Base-by-base conservation (phyloP, 768 basidiomycete genomes). In the Trametes coccinea region DNA sequence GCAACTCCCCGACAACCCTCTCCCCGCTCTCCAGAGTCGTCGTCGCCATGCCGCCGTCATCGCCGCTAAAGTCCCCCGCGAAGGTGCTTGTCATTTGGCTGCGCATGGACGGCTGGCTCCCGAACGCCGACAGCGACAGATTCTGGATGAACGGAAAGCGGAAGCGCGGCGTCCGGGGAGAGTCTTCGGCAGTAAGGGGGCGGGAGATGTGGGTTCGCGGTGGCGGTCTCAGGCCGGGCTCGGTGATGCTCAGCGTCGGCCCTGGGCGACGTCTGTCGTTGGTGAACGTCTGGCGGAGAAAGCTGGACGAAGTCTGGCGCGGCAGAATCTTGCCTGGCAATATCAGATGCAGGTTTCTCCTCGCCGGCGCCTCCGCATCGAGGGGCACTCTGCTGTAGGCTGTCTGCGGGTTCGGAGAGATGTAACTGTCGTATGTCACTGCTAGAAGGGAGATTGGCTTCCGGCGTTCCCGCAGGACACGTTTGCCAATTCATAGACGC, bases 51-150 rank as follows among this genome's bases (percentile, higher is more conserved):
- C 39, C 52, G 10, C 34, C 37, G n/a, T 53, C 49, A 1, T 45
- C 53, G 3, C 33, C 33, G 31, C 49, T 56, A 1, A 31, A 17
- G 3, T 62, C 61, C 11, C 55, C 61, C 4, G 34, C 8, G 6
- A 46, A 56, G 37, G 54, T 57, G 17, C 16, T 39, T 27, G 56
- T 45, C 33, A 9, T 14, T 2, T 56, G 55, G 37, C 50, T 62
- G 7, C 29, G 22, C 34, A 14, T 52, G 7, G 61, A 62, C 4
- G 44, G 49, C 33, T 63, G 56, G 13, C 58, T 56, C 0, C 65
- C 67, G 22, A 69, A 61, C 2, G 68, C 62, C 22, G 68, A 61
- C 37, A 69, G 47, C 14, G 66, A 69, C n/a, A 64, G 68, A 31
- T 59, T 60, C 30, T 63, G 37, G 16, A 43, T 51, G 40, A 60